Conservation (phyloP, 352 stramenopile genomes). For the Phytophthora tentaculata region DNA sequence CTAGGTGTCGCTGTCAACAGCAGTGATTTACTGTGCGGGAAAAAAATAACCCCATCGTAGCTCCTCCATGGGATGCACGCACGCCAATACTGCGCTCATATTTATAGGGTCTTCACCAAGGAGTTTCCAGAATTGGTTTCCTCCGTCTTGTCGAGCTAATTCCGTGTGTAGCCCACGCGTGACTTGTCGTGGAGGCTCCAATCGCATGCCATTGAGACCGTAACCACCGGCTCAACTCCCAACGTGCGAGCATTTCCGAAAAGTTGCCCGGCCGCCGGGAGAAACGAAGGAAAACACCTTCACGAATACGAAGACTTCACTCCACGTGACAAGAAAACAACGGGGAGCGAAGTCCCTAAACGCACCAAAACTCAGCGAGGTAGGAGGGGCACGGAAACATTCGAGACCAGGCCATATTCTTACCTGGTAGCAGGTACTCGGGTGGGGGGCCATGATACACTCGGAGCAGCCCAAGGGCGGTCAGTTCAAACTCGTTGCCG, state of each 20-base stretch:
- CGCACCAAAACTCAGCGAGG: conserved; percentile 1
- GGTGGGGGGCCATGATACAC: conserved; percentile 38
- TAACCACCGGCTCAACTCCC: conserved; percentile 32
- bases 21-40: neutral
- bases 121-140: conserved; percentile 11
- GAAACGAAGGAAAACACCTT: conserved; percentile 25
- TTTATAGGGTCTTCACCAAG: conserved; percentile 5
- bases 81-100: neutral
- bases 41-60: neutral
- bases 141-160: conserved; percentile 4
- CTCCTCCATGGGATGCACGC: neutral
- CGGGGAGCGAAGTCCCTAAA: neutral
- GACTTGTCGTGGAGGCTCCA: conserved; percentile 11
- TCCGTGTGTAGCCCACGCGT: neutral
- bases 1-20: neutral
- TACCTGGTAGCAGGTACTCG: conserved; percentile 18
- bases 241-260: conserved; percentile 38
- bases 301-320: conserved; percentile 15
- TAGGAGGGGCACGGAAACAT: neutral
- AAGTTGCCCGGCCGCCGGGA: conserved; percentile 26
- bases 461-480: conserved; percentile 35
- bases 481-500: conserved; percentile 53
- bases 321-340: conserved; percentile 1
- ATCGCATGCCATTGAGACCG: conserved; percentile 19
- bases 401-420: conserved; percentile 10